Evolutionary conservation across 345 rosid species (phyloP).

Genomic region (Eucalyptus lansdowneana): DNA sequence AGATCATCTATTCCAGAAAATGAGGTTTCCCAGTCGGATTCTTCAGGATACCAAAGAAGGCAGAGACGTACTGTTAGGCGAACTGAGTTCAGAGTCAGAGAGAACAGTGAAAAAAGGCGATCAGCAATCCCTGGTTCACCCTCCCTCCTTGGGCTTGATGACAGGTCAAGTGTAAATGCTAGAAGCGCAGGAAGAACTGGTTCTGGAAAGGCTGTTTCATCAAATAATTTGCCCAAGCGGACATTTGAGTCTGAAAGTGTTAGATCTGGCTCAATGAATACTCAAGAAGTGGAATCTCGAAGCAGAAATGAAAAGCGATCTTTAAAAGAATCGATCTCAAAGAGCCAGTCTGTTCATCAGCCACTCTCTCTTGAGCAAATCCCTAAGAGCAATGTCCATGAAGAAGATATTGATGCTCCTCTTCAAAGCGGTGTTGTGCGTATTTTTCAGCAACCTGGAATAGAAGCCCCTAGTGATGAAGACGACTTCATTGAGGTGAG

Average conservation of each 20-base stretch:
- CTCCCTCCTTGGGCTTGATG: slow-evolving; percentile 26
- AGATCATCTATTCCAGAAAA: slow-evolving; percentile 32
- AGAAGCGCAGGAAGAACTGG: slow-evolving; percentile 24
- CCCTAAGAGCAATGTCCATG: slow-evolving; percentile 35
- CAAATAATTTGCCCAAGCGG: slow-evolving; percentile 49
- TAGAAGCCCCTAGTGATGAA: slow-evolving; percentile 84
- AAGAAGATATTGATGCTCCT: slow-evolving; percentile 56
- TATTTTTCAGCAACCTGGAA: slow-evolving; percentile 80
- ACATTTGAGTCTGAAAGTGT: slow-evolving; percentile 31
- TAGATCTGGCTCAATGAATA: slow-evolving; percentile 11
- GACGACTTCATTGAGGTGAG: slow-evolving; percentile 98
- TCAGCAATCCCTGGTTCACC: slow-evolving; percentile 11
- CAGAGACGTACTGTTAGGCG: slow-evolving; percentile 27
- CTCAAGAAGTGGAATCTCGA: slow-evolving; percentile 28
- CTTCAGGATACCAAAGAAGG: slow-evolving; percentile 53
- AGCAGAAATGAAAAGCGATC: slow-evolving; percentile 31
- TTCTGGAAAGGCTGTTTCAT: slow-evolving; percentile 31
- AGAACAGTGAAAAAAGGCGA: slow-evolving; percentile 30
- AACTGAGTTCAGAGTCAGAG: slow-evolving; percentile 77
- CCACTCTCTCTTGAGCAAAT: slow-evolving; percentile 19
- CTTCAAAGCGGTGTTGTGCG: slow-evolving; percentile 74
- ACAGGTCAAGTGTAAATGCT: slow-evolving; percentile 31
- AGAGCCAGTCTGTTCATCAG: slow-evolving; percentile 24
- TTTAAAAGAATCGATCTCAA: slow-evolving; percentile 32
- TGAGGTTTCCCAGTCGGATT: slow-evolving; percentile 44